Percentiles rank a stretch among this genome's conserved stretches.
Evolutionary conservation across 2,329 filamentous ascomycete genomes (phyloP).

Genomic region (Arthroderma sp.): DNA sequence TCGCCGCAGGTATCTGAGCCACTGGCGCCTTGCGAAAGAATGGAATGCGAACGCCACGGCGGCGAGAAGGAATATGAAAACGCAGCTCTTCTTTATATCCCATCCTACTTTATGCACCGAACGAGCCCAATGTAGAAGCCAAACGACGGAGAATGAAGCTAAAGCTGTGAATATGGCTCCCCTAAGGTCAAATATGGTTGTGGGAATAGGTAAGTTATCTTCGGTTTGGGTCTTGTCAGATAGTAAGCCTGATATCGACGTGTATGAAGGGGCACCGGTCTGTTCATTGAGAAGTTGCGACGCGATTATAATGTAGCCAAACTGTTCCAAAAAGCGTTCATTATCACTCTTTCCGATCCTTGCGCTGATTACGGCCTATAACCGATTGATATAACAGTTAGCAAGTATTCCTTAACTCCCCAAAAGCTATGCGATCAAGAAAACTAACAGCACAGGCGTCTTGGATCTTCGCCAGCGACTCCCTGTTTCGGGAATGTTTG

Average conservation of each 20-base stretch:
- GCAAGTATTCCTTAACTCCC: neutral
- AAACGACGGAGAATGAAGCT: constrained; percentile 48
- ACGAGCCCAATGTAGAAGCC: constrained; percentile 58
- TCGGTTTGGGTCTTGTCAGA: constrained; percentile 18
- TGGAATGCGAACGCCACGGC: constrained; percentile 49
- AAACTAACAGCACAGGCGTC: constrained; percentile 35
- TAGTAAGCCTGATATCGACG: constrained; percentile 22
- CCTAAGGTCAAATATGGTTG: constrained; percentile 42
- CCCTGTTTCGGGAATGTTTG: constrained; percentile 17
- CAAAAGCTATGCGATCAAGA: neutral
- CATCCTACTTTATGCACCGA: constrained; percentile 39
- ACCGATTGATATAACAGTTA: neutral
- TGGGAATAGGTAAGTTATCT: constrained; percentile 19
- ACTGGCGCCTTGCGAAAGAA: constrained; percentile 62
- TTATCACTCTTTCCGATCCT: constrained; percentile 61
- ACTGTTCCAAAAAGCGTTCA: constrained; percentile 75
- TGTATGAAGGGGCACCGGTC: constrained; percentile 26
- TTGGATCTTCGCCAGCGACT: constrained; percentile 28
- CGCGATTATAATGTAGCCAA: constrained; percentile 83
- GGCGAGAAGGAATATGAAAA: constrained; percentile 34
- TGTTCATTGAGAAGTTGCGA: constrained; percentile 70
- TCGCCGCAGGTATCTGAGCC: constrained; percentile 63
- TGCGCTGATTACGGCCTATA: constrained; percentile 49
- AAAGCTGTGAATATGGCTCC: constrained; percentile 54
- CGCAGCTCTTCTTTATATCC: constrained; percentile 27